Percentiles rank a stretch among this genome's conserved stretches.
Evolutionary conservation across 169 alveolate genomes (phyloP).

Genomic region (Theileria annulata): DNA sequence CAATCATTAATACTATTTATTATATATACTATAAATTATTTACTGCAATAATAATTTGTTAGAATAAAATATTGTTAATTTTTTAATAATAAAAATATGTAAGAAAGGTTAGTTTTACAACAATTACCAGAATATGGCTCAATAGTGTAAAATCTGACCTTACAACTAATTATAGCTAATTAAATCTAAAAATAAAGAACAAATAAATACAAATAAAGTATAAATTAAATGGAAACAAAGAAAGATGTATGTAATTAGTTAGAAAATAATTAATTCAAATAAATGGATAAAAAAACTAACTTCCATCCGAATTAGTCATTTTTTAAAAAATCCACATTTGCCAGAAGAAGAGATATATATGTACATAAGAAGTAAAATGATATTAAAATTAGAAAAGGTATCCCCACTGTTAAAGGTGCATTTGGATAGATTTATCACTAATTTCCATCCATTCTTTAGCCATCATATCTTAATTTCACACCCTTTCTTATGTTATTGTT

Average conservation of each 20-base stretch:
- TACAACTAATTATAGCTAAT: not conserved
- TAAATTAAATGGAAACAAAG: not conserved
- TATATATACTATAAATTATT: too few relatives aligned
- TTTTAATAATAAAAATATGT: not conserved
- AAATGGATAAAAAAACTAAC: constrained; percentile 6
- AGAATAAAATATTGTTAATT: not conserved
- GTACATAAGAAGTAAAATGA: constrained; percentile 4
- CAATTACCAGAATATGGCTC: not conserved
- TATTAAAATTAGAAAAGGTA: not conserved
- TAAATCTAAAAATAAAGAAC: not conserved
- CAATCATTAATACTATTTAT: not conserved
- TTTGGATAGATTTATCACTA: not conserved
- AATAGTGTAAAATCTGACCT: not conserved
- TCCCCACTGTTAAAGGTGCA: constrained; percentile 15
- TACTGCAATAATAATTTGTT: not conserved
- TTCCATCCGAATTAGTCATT: constrained; percentile 34
- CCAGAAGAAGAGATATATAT: constrained; percentile 1
- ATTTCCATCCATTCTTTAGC: not conserved
- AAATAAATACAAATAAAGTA: too few relatives aligned
- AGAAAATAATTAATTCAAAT: too few relatives aligned
- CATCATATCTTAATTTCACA: not conserved
- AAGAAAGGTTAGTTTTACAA: not conserved
- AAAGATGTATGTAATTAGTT: not conserved
- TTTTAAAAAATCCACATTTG: constrained; percentile 13
- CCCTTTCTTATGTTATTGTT: not conserved